Conservation (phyloP, 495 filamentous ascomycete genomes). For the Rusavskia elegans region DNA sequence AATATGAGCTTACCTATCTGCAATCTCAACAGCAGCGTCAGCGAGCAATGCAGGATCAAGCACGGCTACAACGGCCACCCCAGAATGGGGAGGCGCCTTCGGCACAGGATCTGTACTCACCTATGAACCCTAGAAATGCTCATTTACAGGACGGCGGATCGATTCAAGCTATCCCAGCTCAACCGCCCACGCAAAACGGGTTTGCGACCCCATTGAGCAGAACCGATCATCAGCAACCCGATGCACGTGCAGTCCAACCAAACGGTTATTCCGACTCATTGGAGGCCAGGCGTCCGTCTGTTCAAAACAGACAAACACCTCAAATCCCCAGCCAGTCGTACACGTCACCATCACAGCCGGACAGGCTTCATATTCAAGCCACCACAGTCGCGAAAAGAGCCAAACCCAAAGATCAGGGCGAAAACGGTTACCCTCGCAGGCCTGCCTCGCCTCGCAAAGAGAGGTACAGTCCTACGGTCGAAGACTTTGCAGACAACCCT, state of each 20-base stretch:
- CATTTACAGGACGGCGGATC: slow-evolving; percentile 29
- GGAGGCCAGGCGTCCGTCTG: not conserved
- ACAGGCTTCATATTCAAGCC: not conserved
- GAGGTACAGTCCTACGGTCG: not conserved
- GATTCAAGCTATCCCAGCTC: slow-evolving; percentile 8
- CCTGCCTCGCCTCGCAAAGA: not conserved
- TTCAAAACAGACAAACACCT: not conserved
- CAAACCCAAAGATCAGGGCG: not conserved
- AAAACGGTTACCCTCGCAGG: not conserved
- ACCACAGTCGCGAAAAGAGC: not conserved
- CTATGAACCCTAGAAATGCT: slow-evolving; percentile 27
- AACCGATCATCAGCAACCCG: slow-evolving; percentile 4
- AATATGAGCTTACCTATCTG: slow-evolving; percentile 64
- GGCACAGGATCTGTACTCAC: slow-evolving; percentile 13
- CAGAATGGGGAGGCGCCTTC: slow-evolving; percentile 12
- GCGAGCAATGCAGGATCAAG: slow-evolving; percentile 13
- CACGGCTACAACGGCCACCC: slow-evolving; percentile 2
- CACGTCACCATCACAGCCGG: not conserved
- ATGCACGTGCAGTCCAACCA: slow-evolving; percentile 2
- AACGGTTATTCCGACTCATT: slow-evolving; percentile 10
- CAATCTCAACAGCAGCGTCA: slow-evolving; percentile 36
- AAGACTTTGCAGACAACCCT: not conserved
- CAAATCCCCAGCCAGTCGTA: not conserved
- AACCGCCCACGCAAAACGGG: not conserved
- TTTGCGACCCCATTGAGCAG: slow-evolving; percentile 4